Percentiles rank a stretch among this genome's conserved stretches.
These are phyloP conservation scores for Suhomyces guaymorum DNA, from an alignment of 1,139 yeast species.

Conservation along the genomic window DNA sequence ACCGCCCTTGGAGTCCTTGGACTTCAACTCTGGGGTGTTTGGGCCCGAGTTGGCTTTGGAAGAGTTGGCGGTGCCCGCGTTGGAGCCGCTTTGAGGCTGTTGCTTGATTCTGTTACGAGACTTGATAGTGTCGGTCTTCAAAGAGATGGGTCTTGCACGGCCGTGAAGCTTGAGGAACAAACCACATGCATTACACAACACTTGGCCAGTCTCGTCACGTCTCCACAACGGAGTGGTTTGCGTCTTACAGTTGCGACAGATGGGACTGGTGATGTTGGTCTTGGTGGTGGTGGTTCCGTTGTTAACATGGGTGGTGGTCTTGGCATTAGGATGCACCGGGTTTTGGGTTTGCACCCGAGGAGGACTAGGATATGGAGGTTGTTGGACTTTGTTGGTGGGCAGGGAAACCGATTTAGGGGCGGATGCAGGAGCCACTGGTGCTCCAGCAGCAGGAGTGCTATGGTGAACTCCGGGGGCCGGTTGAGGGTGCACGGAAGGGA, in stretches of 20 bases:
- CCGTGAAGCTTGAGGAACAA: conserved; percentile 88
- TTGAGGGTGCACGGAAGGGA: conserved; percentile 22
- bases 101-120: conserved; percentile 80
- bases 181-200: conserved; percentile 94
- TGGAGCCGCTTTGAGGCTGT: conserved; percentile 18
- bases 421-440: conserved; percentile 10
- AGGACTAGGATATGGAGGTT: conserved; percentile 7
- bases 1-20: conserved; percentile 32
- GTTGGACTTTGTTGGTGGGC: conserved; percentile 7
- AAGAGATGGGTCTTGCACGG: conserved; percentile 84
- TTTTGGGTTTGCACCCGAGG: conserved; percentile 6
- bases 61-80: conserved; percentile 18
- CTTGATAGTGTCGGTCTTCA: conserved; percentile 90
- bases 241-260: conserved; percentile 88
- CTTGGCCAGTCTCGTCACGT: conserved; percentile 90
- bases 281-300: conserved; percentile 49
- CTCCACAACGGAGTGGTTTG: conserved; percentile 95
- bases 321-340: conserved; percentile 27
- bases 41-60: conserved; percentile 34
- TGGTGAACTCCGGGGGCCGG: conserved; percentile 8
- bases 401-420: conserved; percentile 11
- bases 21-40: conserved; percentile 48
- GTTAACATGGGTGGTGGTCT: conserved; percentile 38
- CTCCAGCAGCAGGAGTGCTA: conserved; percentile 6
- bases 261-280: conserved; percentile 60